Conservation (phyloP, 129 eudicot genomes). For the Silybum marianum region DNA sequence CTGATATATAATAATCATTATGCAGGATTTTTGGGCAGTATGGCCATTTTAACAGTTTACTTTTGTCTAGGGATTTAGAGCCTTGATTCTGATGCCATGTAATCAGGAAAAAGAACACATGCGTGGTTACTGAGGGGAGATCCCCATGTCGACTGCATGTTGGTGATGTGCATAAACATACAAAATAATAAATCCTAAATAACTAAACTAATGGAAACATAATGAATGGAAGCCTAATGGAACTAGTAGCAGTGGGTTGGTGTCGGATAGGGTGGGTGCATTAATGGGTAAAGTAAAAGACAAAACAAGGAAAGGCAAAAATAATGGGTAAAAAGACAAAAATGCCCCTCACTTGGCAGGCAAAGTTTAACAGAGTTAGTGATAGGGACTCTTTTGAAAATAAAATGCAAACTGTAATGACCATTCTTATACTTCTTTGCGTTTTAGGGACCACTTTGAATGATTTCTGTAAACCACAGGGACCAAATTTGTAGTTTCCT, state of each 20-base stretch:
- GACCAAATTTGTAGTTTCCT: neutral
- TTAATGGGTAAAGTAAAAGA: neutral
- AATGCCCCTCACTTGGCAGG: neutral
- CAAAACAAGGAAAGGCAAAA: neutral
- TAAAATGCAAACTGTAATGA: neutral
- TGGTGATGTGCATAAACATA: neutral
- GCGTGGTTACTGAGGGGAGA: neutral
- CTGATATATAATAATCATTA: neutral
- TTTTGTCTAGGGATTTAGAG: neutral
- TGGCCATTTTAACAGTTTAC: neutral
- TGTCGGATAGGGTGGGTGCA: neutral
- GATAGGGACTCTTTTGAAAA: neutral
- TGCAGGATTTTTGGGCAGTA: neutral
- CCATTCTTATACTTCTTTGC: neutral
- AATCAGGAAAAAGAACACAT: neutral
- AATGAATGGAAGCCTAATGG: neutral
- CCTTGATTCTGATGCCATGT: neutral
- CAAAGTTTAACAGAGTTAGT: neutral
- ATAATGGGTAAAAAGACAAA: neutral
- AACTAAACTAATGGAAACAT: neutral
- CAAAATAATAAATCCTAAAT: neutral
- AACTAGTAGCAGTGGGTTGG: neutral
- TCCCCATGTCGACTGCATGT: neutral
- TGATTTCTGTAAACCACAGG: neutral
- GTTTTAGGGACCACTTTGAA: neutral